Conservation (phyloP, 352 stramenopile species). For the Thalassiosira mediterranea region DNA sequence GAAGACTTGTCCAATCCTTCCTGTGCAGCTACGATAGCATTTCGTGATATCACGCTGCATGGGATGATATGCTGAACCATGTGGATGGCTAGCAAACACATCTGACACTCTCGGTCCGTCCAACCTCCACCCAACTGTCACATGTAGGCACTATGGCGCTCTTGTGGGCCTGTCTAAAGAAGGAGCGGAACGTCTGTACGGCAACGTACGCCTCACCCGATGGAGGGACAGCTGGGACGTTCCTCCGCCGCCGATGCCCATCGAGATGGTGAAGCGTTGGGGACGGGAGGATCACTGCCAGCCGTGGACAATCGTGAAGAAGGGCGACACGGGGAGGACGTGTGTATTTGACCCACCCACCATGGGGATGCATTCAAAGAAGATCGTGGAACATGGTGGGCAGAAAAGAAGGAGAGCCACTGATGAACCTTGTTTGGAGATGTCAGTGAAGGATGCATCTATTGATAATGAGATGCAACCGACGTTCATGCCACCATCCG, state of each 20-base stretch:
- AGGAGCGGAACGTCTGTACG: constrained; percentile 87
- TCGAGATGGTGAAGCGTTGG: constrained; percentile 43
- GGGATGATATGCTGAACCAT: no score
- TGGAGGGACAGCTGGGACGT: constrained; percentile 82
- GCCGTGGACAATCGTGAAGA: constrained; percentile 38
- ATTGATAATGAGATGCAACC: constrained; percentile 1
- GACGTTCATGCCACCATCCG: constrained; percentile 44
- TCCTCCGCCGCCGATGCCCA: constrained; percentile 51
- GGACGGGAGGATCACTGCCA: constrained; percentile 37
- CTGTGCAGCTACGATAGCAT: no score
- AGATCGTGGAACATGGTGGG: constrained; percentile 35
- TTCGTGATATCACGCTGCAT: no score
- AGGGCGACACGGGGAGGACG: constrained; percentile 19
- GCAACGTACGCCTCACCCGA: constrained; percentile 87
- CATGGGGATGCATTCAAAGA: constrained; percentile 3
- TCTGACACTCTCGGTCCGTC: no score
- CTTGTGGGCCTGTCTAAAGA: constrained; percentile 90
- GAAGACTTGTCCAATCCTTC: no score
- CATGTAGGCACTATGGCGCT: constrained; percentile 89
- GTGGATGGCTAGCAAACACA: no score
- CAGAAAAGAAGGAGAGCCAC: constrained; percentile 25
- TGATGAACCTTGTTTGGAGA: no score
- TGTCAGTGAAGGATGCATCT: constrained; percentile 1
- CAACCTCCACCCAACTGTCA: no score
- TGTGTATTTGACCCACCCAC: constrained; percentile 15